These are phyloP conservation scores for Juncus inflexus DNA, from an alignment of 176 grass and related monocot genomes.

Conservation along the genomic window DNA sequence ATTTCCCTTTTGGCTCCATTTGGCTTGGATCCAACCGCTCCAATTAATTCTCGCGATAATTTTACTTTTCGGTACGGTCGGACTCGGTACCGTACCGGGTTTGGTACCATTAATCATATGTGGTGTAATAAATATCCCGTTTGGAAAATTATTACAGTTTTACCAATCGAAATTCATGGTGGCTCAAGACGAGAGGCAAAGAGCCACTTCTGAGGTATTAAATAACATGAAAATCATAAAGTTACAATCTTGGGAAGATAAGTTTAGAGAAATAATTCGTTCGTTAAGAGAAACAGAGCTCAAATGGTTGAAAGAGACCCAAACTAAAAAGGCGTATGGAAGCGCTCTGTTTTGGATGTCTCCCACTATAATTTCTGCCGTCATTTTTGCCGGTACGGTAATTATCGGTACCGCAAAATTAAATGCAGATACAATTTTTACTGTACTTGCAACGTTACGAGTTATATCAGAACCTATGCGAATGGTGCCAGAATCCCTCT, in stretches of 20 bases:
- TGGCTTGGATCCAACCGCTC: constrained; percentile 62
- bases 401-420: constrained; percentile 37
- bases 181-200: constrained; percentile 78
- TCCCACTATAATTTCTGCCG: constrained; percentile 57
- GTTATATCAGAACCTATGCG: constrained; percentile 68
- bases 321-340: constrained; percentile 63
- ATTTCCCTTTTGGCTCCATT: constrained; percentile 82
- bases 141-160: constrained; percentile 53
- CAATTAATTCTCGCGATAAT: constrained; percentile 62
- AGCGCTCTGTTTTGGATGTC: constrained; percentile 78
- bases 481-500: constrained; percentile 77
- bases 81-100: constrained; percentile 46
- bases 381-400: constrained; percentile 53
- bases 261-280: constrained; percentile 37
- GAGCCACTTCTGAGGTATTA: constrained; percentile 72
- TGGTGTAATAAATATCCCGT: constrained; percentile 55
- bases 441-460: constrained; percentile 66
- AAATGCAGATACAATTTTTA: constrained; percentile 70
- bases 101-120: constrained; percentile 45
- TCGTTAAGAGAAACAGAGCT: constrained; percentile 56
- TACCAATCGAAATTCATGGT: constrained; percentile 73
- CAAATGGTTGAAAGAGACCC: constrained; percentile 61
- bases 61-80: constrained; percentile 54
- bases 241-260: constrained; percentile 71
- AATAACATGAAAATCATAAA: constrained; percentile 75